Evolutionary conservation across 371 early-diverging fungal species (phyloP), one percentile per base, ranked within the genome.

Genomic region (Mortierella polycephala): DNA sequence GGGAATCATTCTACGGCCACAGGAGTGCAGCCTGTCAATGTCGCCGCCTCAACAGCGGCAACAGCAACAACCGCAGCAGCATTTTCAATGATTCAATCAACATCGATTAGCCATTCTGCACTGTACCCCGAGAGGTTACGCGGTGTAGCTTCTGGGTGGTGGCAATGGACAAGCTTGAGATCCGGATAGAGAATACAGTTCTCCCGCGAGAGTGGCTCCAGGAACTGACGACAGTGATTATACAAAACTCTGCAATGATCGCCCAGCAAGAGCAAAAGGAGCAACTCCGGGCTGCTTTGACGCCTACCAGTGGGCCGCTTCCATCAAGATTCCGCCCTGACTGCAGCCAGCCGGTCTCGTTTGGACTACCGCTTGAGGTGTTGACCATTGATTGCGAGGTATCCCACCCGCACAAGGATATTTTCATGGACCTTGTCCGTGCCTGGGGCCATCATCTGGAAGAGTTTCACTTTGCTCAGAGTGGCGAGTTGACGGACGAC

Each of bases 341-440:
- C 7, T 40, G 3, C 18, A 9, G 6, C 11, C 21, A 30, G 30
- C 30, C 30, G 30, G 30, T 30, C 30, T 57, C 50, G 18, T 64
- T 57, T 30, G 73, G 74, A 4, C 74, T 64, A 14, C 74, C 62
- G 9, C 49, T 73, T 2, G 67, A 67, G 47, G 55, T 73, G 6
- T 12, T 73, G 39, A 46, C 62, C 20, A 57, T 73, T 40, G 74
- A 73, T 46, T 67, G 67, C 49, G 54, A 60, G 14, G 55, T 73
- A 4, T 73, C 74, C n/a, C 67, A 67, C 46, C 74, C 62, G 5
- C 74, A 73, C 57, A 67, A 67, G 53, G 74, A 73, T 12, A 67
- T 73, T 40, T 67, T 73, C 30, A 49, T 59, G 14, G 55, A 67
- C n/a, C 42, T 73, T 8, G 50, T 73, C 7, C 57, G 50, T 1